Percentiles rank a stretch among this genome's conserved stretches.
These are phyloP conservation scores for Sanguinoderma infundibulare DNA, from an alignment of 1,284 basidiomycete genomes.

Conservation along the genomic window DNA sequence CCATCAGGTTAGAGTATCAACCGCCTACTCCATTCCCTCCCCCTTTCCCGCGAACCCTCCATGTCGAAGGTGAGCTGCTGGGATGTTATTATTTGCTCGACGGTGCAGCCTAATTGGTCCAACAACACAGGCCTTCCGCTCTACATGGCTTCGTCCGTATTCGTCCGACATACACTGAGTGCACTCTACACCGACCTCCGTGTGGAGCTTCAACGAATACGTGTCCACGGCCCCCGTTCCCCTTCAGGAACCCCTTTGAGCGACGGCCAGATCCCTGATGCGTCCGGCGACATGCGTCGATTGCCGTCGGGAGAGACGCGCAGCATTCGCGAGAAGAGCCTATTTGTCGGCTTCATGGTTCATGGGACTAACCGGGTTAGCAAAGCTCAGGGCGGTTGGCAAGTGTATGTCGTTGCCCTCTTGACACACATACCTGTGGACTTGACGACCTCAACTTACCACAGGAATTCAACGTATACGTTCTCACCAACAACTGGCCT, in stretches of 20 bases:
- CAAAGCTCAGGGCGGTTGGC: constrained; percentile 63
- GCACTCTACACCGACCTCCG: constrained; percentile 70
- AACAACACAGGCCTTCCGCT: constrained; percentile 60
- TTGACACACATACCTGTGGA: background rate
- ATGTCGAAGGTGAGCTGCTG: constrained; percentile 61
- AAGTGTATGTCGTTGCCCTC: constrained; percentile 55
- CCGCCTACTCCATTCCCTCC: constrained; percentile 67
- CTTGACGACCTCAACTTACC: background rate
- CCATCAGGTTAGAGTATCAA: constrained; percentile 51
- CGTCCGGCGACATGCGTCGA: constrained; percentile 9
- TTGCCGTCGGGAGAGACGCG: constrained; percentile 14
- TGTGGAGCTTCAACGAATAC: constrained; percentile 53
- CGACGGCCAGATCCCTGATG: background rate
- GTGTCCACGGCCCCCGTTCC: constrained; percentile 31
- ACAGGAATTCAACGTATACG: constrained; percentile 72
- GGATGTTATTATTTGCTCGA: background rate
- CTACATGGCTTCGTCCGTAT: constrained; percentile 70
- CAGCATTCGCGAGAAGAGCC: constrained; percentile 48
- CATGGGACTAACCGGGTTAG: constrained; percentile 64
- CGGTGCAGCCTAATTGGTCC: background rate
- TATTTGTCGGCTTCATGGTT: constrained; percentile 60
- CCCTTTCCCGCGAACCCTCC: constrained; percentile 69
- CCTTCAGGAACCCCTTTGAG: constrained; percentile 6
- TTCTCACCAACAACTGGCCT: constrained; percentile 71
- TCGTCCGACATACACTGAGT: constrained; percentile 74